Percentiles rank a stretch among this genome's conserved stretches.
Conservation (phyloP, 1,284 basidiomycete genomes). For the Grifola frondosa region DNA sequence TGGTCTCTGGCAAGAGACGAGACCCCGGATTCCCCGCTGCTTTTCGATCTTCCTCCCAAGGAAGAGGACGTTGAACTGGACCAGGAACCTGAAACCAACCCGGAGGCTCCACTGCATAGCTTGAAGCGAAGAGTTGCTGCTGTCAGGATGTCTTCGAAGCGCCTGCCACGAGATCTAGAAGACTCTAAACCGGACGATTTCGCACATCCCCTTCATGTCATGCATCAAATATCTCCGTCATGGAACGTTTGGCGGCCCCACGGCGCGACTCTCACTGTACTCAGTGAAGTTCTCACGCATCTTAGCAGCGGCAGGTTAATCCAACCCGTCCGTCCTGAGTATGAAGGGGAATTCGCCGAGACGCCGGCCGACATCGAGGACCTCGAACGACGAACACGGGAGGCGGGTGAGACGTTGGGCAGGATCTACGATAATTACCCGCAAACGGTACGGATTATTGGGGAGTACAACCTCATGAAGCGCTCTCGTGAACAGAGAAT, state of each 20-base stretch:
- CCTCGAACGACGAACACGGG: conserved; percentile 27
- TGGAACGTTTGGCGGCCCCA: conserved; percentile 72
- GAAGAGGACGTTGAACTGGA: too few relatives aligned
- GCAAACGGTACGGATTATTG: conserved; percentile 43
- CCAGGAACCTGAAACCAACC: conserved; percentile 21
- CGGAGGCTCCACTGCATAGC: conserved; percentile 34
- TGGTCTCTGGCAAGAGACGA: conserved; percentile 32
- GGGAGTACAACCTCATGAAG: conserved; percentile 31
- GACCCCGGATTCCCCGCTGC: conserved; percentile 45
- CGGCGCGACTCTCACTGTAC: conserved; percentile 42
- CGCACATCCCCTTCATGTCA: conserved; percentile 56
- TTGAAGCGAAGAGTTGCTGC: conserved; percentile 25
- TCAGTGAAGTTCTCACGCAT: conserved; percentile 45
- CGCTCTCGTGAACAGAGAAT: conserved; percentile 8
- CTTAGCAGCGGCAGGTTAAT: conserved; percentile 53
- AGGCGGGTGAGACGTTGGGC: conserved; percentile 40
- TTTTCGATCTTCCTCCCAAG: conserved; percentile 35
- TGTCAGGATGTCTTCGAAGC: conserved; percentile 21
- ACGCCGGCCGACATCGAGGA: conserved; percentile 24
- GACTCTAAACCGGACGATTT: conserved; percentile 35
- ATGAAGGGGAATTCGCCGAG: conserved; percentile 15
- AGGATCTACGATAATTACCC: conserved; percentile 51
- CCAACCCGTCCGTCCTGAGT: conserved; percentile 36
- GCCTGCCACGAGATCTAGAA: conserved; percentile 15
- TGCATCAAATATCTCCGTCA: conserved; percentile 60